Evolutionary conservation across 352 stramenopile genomes (phyloP).

Genomic region (Globisporangium apiculatum): DNA sequence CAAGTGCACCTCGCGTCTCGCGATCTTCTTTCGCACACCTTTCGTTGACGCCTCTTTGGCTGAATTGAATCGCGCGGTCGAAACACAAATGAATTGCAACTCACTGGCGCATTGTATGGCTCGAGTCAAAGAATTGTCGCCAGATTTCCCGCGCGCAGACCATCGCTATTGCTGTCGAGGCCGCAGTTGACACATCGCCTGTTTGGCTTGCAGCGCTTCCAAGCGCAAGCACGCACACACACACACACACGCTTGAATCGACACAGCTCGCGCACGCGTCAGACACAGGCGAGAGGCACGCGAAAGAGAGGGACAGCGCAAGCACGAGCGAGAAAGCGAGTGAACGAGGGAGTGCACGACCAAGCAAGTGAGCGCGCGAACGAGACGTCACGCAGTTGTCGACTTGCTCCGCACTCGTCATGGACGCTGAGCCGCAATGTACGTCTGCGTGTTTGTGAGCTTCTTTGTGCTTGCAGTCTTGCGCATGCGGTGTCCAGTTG

Average conservation of each 20-base stretch:
- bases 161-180: no score
- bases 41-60: no score
- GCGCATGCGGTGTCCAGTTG: no score
- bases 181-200: not conserved
- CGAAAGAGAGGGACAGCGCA: not conserved
- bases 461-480: no score
- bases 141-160: not conserved
- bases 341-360: no score
- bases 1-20: no score
- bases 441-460: not conserved
- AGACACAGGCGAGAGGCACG: not conserved
- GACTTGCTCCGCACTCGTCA: not conserved
- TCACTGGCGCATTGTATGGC: not conserved
- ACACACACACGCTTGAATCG: not conserved
- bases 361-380: no score
- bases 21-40: no score
- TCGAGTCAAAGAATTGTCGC: not conserved
- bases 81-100: no score
- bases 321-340: not conserved
- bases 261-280: not conserved
- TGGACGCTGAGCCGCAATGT: slow-evolving; percentile 1
- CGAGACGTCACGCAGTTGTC: not conserved
- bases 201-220: not conserved
- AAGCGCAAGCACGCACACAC: not conserved
- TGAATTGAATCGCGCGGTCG: no score